Evolutionary conservation across 1,284 basidiomycete species (phyloP).

Genomic region (Tetrapyrgos nigripes): DNA sequence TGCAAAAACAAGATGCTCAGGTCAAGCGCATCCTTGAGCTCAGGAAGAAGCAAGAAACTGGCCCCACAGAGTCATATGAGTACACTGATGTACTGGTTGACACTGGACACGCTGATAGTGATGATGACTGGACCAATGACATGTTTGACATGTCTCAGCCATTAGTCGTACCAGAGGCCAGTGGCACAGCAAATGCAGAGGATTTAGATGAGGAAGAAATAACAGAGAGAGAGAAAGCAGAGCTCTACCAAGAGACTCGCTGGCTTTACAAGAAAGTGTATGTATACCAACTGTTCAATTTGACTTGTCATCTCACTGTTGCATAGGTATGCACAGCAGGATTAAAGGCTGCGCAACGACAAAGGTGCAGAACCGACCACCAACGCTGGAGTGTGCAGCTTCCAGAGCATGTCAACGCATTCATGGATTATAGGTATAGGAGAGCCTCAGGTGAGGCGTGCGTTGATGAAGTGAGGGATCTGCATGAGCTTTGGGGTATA

Average conservation of each 20-base stretch:
- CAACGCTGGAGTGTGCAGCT: constrained; percentile 3
- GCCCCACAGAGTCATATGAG: not conserved
- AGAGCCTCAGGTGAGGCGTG: not conserved
- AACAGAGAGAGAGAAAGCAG: not conserved
- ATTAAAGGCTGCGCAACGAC: not conserved
- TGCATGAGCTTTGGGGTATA: not conserved
- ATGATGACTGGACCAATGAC: not conserved
- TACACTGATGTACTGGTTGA: not conserved
- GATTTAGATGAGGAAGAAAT: not conserved
- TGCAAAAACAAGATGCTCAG: not conserved
- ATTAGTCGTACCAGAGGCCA: not conserved
- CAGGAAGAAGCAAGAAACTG: not conserved
- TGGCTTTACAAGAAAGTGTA: not conserved
- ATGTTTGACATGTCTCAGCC: not conserved
- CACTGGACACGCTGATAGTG: not conserved
- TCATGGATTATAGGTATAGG: not conserved
- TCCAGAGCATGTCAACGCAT: not conserved
- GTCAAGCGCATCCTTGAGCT: not conserved
- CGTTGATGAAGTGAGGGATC: not conserved
- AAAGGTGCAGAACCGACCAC: constrained; percentile 3
- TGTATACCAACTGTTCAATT: not conserved
- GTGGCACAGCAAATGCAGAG: not conserved
- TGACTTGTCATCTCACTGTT: not conserved
- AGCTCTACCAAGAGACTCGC: not conserved
- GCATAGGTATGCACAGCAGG: not conserved